Evolutionary conservation across 1,284 basidiomycete species (phyloP), one percentile per base, ranked within the genome.

Genomic region (Leccinum angustisporum): DNA sequence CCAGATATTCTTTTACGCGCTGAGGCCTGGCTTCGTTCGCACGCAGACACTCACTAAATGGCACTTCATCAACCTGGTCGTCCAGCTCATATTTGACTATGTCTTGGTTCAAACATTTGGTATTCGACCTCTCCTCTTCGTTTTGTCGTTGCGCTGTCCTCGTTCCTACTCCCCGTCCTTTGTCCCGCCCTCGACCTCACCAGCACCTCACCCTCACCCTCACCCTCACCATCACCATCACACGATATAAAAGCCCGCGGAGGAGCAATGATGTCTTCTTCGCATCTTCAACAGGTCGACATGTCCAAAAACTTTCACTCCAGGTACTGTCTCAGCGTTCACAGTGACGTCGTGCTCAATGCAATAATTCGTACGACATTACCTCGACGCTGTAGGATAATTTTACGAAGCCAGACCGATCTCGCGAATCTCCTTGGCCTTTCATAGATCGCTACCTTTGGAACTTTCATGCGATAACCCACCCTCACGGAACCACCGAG

Each of bases 271-370:
- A 65, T 85, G 91, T 63, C 82, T 95, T 43, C 87, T 97, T 76
- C 91, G 88, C 64, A 87, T 92, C n/a, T 99, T 99, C 80, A 95
- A 95, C 94, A 97, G 75, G 96, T 99, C 4, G 97, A 99, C 70
- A 86, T 99, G 80, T 91, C 92, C 55, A 98, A 98, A 80, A 98
- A 99, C 78, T 99, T 99, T 75, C 99, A 99, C 79, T 99, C 99
- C 76, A 96, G 94, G 93, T 96, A 68, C 57, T 74, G 13, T 56
- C 21, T 58, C 40, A 31, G n/a, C 25, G 11, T 13, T 3, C 63
- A 46, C 54, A 7, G 18, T 7, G 30, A 30, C 13, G 5, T 30
- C 21, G 30, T 34, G 18, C 66, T 64, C 48, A 69, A 16, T 40
- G 6, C 55, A 51, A 38, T 43, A 55, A 38, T 74, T 95, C 97